phyloP scores from a whole-genome alignment of 345 rosid species.

The Luvunga scandens region DNA sequence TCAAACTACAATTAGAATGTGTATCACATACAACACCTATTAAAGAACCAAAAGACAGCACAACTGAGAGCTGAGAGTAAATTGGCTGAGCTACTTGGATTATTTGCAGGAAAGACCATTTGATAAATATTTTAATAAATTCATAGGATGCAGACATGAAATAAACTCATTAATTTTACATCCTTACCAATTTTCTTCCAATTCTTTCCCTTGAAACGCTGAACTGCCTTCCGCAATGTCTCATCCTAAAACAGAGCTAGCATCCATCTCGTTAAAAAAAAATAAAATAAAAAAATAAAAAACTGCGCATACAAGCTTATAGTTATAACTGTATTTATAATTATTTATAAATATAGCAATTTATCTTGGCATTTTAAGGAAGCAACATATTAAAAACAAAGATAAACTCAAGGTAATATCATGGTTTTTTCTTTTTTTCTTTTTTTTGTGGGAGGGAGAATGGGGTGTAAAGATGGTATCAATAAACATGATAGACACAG shows the following conservation, averaged over 20 bases:
- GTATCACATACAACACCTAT: neutral
- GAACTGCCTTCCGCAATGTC: constrained; percentile 85
- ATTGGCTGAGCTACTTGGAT: neutral
- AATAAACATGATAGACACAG: neutral
- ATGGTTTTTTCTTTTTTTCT: neutral
- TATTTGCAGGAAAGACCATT: neutral
- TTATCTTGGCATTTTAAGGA: neutral
- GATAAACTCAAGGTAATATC: neutral
- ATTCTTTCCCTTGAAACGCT: constrained; percentile 93
- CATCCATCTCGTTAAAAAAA: neutral
- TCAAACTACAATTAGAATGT: constrained; percentile 29
- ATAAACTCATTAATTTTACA: neutral
- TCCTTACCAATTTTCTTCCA: constrained; percentile 95
- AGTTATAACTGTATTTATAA: too few relatives aligned
- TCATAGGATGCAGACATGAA: neutral
- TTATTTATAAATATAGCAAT: too few relatives aligned
- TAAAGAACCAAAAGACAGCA: neutral
- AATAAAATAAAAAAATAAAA: neutral
- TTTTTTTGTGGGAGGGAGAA: neutral
- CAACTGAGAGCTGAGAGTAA: neutral
- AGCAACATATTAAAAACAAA: neutral
- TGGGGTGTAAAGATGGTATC: neutral
- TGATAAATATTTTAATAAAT: neutral
- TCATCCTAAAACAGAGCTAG: constrained; percentile 64
- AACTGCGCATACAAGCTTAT: neutral